Base-by-base conservation (phyloP, 2,329 filamentous ascomycete species). In the Exophiala phaeomuriformis region DNA sequence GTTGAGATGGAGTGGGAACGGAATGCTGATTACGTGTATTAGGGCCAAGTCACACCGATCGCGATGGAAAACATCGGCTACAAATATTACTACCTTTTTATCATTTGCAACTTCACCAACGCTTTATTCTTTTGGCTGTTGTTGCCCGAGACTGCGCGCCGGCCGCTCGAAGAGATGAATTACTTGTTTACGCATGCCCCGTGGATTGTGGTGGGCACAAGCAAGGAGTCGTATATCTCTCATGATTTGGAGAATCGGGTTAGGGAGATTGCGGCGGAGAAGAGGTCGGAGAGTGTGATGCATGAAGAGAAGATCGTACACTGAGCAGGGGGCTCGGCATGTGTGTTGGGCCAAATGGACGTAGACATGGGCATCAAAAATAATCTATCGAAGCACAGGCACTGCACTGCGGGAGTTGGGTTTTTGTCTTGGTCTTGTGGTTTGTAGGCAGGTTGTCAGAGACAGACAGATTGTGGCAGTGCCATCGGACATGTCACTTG, bases 61-160 rank as follows among this genome's bases (percentile, higher is more conserved):
- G 81, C 80, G 1, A 78, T 85, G 68, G 67, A 69, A 2, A 67
- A 67, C 12, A 71, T 81, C n/a, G 72, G 76, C 4, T 84, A 77
- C 66, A 69, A 66, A 41, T 84, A 71, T 64, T 84, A 83, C 64
- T 71, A 80, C 50, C 64, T 86, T 9, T 86, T 85, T 65, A 72
- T 79, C 50, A 69, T 86, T 32, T 85, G 83, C 67, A 87, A 87
- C 66, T 80, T 85, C 63, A 83, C 81, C 29, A 84, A 84, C 59
- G 81, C 81, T 0, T 30, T 84, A 31, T 84, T 83, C 71, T 87
- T 87, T 73, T 87, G 81, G 75, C 72, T 77, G 2, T 68, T 86
- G 47, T 72, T 86, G 39, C 84, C 84, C 0, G 84, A 86, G 69
- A 87, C 84, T 78, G 61, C 61, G 2, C 58, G 55, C 32, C 55